Evolutionary conservation across 2,329 filamentous ascomycete genomes (phyloP).

Genomic region (Aspergillus uvarum): DNA sequence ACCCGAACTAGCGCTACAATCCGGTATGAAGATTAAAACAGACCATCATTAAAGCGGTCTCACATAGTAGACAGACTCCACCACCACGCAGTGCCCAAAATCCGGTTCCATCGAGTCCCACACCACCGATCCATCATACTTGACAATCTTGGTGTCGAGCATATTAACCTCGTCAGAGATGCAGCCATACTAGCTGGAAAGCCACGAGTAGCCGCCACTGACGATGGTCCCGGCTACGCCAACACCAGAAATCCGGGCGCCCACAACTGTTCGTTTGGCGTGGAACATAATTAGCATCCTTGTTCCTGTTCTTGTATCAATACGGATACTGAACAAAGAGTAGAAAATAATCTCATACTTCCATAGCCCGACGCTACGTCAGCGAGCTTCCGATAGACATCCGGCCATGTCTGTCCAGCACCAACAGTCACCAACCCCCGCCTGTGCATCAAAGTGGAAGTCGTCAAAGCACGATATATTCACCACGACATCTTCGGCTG

Average conservation of each 20-base stretch:
- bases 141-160: constrained; percentile 41
- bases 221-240: constrained; percentile 42
- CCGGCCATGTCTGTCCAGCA: constrained; percentile 39
- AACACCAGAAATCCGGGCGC: constrained; percentile 39
- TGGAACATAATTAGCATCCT: no score
- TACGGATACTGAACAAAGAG: no score
- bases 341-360: constrained; percentile 14
- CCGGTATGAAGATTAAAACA: background rate
- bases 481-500: constrained; percentile 39
- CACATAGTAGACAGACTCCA: constrained; percentile 17
- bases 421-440: constrained; percentile 37
- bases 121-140: constrained; percentile 36
- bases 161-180: constrained; percentile 44
- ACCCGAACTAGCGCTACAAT: constrained; percentile 5
- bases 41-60: no score
- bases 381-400: constrained; percentile 39
- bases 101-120: constrained; percentile 44
- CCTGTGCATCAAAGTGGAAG: constrained; percentile 35
- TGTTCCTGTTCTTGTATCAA: no score
- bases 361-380: constrained; percentile 35
- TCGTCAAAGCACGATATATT: constrained; percentile 39
- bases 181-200: constrained; percentile 40
- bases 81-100: constrained; percentile 45
- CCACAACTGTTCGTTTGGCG: constrained; percentile 23
- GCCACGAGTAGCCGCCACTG: constrained; percentile 42